These are phyloP conservation scores for Mucor circinelloides DNA, from an alignment of 371 early-diverging fungal genomes.

Conservation along the genomic window DNA sequence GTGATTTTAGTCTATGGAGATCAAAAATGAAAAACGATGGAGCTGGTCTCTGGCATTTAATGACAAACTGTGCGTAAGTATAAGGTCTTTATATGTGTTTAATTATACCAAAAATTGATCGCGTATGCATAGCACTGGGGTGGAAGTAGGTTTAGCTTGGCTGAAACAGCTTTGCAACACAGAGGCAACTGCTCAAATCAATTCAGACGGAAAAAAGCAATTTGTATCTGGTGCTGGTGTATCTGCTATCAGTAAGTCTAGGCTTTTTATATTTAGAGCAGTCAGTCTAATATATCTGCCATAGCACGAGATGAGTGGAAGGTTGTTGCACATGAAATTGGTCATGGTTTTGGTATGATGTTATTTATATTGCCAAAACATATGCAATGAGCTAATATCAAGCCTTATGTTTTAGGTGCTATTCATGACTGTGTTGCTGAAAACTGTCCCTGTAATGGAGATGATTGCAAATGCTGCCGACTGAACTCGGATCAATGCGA, in stretches of 20 bases:
- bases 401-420: conserved; percentile 41
- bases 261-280: not conserved
- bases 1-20: conserved; percentile 92
- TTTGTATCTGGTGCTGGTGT: conserved; percentile 86
- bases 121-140: conserved; percentile 59
- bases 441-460: conserved; percentile 60
- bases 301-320: conserved; percentile 87
- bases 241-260: conserved; percentile 65
- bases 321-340: conserved; percentile 95
- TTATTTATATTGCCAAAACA: conserved; percentile 16
- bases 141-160: conserved; percentile 96
- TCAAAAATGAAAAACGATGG: conserved; percentile 68
- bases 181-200: conserved; percentile 42
- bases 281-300: not conserved
- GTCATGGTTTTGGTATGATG: conserved; percentile 78
- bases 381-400: not conserved
- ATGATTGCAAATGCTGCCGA: conserved; percentile 71
- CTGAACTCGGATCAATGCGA: conserved; percentile 67
- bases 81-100: not conserved
- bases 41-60: conserved; percentile 92
- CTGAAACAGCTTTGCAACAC: conserved; percentile 75
- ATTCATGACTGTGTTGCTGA: conserved; percentile 70
- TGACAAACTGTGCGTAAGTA: conserved; percentile 82
- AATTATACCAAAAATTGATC: not conserved
- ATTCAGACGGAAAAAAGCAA: conserved; percentile 40